These are phyloP conservation scores for Diplosphaera chodatii DNA, from an alignment of 139 green algal species.

Conservation along the genomic window DNA sequence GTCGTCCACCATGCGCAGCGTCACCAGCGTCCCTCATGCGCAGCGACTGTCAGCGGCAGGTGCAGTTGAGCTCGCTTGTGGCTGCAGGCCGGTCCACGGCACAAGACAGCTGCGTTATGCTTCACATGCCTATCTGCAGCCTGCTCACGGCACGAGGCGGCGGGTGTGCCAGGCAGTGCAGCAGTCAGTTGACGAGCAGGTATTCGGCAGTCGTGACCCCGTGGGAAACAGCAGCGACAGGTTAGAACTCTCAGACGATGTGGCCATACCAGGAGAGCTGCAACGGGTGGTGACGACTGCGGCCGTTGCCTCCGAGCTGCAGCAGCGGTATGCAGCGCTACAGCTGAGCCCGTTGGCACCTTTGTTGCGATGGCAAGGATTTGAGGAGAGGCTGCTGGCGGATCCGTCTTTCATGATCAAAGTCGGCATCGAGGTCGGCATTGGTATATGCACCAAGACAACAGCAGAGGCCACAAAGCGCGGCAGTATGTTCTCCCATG, in stretches of 20 bases:
- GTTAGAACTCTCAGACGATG: too few species aligned
- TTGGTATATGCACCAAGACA: conserved; percentile 89
- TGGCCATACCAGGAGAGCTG: too few species aligned
- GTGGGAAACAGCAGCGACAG: too few species aligned
- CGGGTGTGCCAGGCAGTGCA: too few species aligned
- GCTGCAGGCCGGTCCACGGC: not conserved
- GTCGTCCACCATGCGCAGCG: too few species aligned
- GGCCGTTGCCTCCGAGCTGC: not conserved
- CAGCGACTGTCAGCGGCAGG: not conserved
- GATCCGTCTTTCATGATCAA: conserved; percentile 91
- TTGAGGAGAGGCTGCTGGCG: conserved; percentile 87
- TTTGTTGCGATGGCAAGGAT: conserved; percentile 44
- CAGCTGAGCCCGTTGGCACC: not conserved
- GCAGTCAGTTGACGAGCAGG: too few species aligned
- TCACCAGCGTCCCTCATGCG: too few species aligned
- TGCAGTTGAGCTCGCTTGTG: not conserved
- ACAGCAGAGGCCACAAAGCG: conserved; percentile 84
- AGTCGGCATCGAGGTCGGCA: conserved; percentile 82
- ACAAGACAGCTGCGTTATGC: too few species aligned
- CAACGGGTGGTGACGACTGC: too few species aligned
- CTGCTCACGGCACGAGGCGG: too few species aligned
- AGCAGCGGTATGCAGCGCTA: not conserved
- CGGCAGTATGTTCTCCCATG: conserved; percentile 51
- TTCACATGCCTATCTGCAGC: too few species aligned
- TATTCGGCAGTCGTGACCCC: too few species aligned